A percentile compares a stretch with the other conserved stretches of the same genome.
These are phyloP conservation scores for Gloeophyllum trabeum DNA, from an alignment of 768 basidiomycete species.

Conservation along the genomic window DNA sequence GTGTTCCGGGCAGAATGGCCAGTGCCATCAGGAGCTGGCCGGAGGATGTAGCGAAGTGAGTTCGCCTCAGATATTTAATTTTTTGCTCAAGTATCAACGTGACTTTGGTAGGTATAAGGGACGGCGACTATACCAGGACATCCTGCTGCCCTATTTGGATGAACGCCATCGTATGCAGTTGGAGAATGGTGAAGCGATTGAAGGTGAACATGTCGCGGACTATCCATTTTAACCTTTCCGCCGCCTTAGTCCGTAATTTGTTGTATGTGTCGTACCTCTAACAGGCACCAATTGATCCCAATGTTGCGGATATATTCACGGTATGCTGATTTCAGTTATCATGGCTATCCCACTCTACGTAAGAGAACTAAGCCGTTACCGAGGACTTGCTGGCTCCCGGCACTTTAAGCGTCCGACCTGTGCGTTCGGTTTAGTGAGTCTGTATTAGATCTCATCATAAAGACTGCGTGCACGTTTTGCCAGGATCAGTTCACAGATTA, in stretches of 20 bases:
- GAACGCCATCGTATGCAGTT: slow-evolving; percentile 21
- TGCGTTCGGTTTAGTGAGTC: too few relatives aligned
- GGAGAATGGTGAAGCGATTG: slow-evolving; percentile 10
- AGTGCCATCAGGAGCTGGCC: slow-evolving; percentile 59
- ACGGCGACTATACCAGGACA: slow-evolving; percentile 18
- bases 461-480: too few relatives aligned
- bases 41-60: slow-evolving; percentile 43
- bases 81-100: slow-evolving; percentile 18
- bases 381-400: too few relatives aligned
- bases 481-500: too few relatives aligned
- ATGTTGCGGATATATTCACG: too few relatives aligned
- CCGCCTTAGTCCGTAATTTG: background rate
- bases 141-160: slow-evolving; percentile 25
- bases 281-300: too few relatives aligned
- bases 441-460: too few relatives aligned
- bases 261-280: too few relatives aligned
- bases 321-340: too few relatives aligned
- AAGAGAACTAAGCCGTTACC: too few relatives aligned
- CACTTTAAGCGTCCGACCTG: too few relatives aligned
- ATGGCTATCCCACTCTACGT: too few relatives aligned
- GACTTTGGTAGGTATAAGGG: slow-evolving; percentile 20
- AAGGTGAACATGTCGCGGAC: slow-evolving; percentile 2
- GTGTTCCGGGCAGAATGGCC: slow-evolving; percentile 50
- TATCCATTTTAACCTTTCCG: background rate
- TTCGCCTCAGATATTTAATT: slow-evolving; percentile 12